phyloP scores from a whole-genome alignment of 2,329 filamentous ascomycete genomes.

The Penicillium nordicum region DNA sequence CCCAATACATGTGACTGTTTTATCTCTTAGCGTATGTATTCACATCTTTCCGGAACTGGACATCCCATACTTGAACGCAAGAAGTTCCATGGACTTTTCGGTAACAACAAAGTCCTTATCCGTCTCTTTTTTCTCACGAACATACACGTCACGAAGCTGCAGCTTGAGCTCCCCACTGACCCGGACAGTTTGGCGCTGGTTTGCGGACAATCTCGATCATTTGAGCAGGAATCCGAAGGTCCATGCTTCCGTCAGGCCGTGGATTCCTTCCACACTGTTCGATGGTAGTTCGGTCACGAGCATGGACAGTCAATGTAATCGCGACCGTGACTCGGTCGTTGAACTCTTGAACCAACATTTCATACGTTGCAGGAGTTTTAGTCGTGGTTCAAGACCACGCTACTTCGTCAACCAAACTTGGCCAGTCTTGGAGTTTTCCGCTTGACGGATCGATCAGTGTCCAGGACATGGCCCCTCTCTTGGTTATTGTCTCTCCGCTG shows the following conservation, averaged over 20 bases:
- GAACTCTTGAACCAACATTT: neutral
- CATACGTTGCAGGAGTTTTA: neutral
- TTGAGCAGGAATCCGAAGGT: neutral
- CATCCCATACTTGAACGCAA: neutral
- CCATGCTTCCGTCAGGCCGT: neutral
- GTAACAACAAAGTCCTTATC: neutral
- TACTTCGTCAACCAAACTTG: constrained; percentile 11
- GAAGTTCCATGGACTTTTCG: neutral
- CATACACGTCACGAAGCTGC: neutral
- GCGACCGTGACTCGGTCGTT: neutral
- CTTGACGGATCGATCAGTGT: neutral
- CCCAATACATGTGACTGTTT: too few species aligned
- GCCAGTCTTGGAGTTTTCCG: neutral
- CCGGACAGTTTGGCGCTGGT: neutral
- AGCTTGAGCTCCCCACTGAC: neutral
- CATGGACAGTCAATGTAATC: neutral
- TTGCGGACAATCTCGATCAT: neutral
- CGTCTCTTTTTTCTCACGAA: neutral
- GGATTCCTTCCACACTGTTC: neutral
- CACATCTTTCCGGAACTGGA: neutral
- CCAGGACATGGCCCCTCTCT: constrained; percentile 3
- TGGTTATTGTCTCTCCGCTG: neutral
- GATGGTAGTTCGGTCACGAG: neutral
- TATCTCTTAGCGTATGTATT: too few species aligned
- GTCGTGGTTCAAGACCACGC: neutral